Evolutionary conservation across 345 rosid species (phyloP), one percentile per base, ranked within the genome.

Genomic region (Crucihimalaya himalaica): DNA sequence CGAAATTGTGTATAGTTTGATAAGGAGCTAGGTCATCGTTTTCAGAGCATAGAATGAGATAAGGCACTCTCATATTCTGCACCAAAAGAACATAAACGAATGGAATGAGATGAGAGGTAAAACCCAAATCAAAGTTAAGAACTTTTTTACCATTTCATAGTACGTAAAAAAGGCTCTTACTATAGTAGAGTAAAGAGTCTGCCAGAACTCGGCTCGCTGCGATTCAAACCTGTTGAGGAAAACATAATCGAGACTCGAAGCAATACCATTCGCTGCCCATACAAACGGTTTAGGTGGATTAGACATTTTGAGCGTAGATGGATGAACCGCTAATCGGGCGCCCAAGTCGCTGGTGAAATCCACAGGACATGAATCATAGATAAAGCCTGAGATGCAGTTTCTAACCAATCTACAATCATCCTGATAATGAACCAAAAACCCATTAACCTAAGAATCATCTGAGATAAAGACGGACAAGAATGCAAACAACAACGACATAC

Each of bases 341-440:
- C 97, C 97, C 78, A 91, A 21, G 80, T 89, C 96, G 45, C 93
- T 87, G 1, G 95, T 87, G 80, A 91, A 94, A 88, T 94, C 98
- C 71, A 88, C 87, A 0, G 96, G 97, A 81, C 88, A 59, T 20
- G 97, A 94, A 65, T 94, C 96, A 74, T 80, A 91, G 43, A 91
- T 87, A 78, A 83, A 84, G 34, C 98, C 98, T 1, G 94, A 77
- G 43, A 91, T 80, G 50, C 95, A 94, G 78, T 86, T 83, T 70
- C 76, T 88, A 64, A 91, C 87, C 83, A 91, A 52, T 43, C 72
- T 88, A 76, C 84, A 64, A 52, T 88, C 93, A 65, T 86, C 98
- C 95, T 94, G 80, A 28, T 2, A 32, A 62, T 65, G 4, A 63
- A 64, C 16, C 39, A 23, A 66, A 13, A 35, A 42, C n/a, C 1